Evolutionary conservation across 345 rosid species (phyloP).

Genomic region (Eucalyptus rudis): DNA sequence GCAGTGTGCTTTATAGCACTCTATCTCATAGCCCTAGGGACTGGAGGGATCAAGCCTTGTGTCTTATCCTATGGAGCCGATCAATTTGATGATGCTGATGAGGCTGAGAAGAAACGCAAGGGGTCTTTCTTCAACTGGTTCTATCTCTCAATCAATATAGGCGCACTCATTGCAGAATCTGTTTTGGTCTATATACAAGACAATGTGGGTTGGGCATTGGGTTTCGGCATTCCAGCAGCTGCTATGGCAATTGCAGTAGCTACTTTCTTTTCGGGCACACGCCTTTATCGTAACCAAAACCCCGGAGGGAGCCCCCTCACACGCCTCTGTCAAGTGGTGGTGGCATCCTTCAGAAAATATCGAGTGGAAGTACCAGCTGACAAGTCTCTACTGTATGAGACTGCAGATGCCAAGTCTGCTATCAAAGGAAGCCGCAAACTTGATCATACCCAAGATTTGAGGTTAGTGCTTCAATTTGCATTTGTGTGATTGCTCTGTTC

Average conservation of each 20-base stretch:
- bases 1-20: conserved; percentile 13
- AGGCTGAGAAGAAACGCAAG: conserved; percentile 42
- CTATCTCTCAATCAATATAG: conserved; percentile 45
- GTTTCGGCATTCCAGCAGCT: conserved; percentile 41
- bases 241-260: conserved; percentile 22
- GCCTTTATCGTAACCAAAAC: background rate
- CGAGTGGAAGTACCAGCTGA: conserved; percentile 13
- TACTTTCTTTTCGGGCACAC: conserved; percentile 15
- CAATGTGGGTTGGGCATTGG: conserved; percentile 51
- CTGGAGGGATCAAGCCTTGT: conserved; percentile 66
- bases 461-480: background rate
- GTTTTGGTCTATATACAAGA: conserved; percentile 55
- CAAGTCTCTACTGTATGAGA: conserved; percentile 16
- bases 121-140: conserved; percentile 53
- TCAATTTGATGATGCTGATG: conserved; percentile 55
- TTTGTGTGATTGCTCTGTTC: background rate
- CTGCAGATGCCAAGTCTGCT: conserved; percentile 12
- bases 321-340: too few species aligned
- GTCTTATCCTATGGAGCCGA: conserved; percentile 59
- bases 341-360: conserved; percentile 17
- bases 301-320: too few species aligned
- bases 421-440: conserved; percentile 32
- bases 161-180: conserved; percentile 44
- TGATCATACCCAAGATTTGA: conserved; percentile 11
- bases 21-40: conserved; percentile 50